Base-by-base conservation (phyloP, 1,139 yeast genomes). In the Geotrichum fermentans region DNA sequence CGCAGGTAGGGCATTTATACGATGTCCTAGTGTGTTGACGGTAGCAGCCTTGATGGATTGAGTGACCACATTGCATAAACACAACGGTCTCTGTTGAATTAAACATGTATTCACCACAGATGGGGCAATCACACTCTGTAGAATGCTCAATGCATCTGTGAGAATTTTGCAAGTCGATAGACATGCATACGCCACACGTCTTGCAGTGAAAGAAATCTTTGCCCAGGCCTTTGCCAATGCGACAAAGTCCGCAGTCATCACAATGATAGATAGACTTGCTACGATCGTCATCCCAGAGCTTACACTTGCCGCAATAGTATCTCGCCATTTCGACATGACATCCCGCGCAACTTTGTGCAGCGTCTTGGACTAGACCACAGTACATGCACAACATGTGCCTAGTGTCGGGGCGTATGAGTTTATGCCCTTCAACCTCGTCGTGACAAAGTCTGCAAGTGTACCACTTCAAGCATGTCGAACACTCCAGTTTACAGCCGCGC, bases 1-100 rank as follows among this genome's bases (percentile, higher is more conserved):
- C 82, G 63, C 97, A 90, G 1, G 88, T 75, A 1, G 97, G 97
- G 65, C 97, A 90, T 63, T 86, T 86, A 71, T 87, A 89, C 18
- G 87, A 80, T 61, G 85, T 88, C 57, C 80, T 77, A 17, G 88
- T 79, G 63, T 85, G 80, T 57, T 86, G 92, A 52, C 82, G 82
- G 63, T 82, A 89, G 64, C 97, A 90, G 30, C 68, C 64, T 62
- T 88, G 89, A 67, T 90, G 97, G 54, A 90, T 89, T 43, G 95
- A 87, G 67, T 90, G 97, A 3, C 97, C 97, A 67, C 97, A 90
- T 45, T 79, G 77, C 96, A 90, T 88, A 65, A 89, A 88, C 16
- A 88, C 95, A 36, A 89, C 95, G 26, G 89, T 83, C 60, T 74
- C 77, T 4, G 85, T 80, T n/a, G 94, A 83, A 5, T 89, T 84